Evolutionary conservation across 129 eudicot genomes (phyloP).

Genomic region (Gnaphalium uliginosum): DNA sequence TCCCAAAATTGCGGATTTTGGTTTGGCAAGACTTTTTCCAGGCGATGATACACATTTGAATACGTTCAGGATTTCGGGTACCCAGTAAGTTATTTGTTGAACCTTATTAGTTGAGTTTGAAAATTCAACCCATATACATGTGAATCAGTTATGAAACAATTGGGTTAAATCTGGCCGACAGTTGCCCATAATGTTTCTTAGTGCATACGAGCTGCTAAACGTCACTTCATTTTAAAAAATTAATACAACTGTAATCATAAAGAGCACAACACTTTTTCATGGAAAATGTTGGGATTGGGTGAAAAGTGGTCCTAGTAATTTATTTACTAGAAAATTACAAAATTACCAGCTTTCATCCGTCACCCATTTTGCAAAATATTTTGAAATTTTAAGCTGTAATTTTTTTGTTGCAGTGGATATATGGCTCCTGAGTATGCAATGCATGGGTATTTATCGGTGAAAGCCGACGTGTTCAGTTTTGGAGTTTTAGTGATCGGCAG

Average conservation of each 20-base stretch:
- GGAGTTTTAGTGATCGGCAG: conserved; percentile 58
- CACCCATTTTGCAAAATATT: not conserved
- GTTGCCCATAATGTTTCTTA: not conserved
- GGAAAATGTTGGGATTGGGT: not conserved
- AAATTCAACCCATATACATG: not conserved
- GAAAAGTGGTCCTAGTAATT: too few relatives aligned
- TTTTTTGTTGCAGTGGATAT: conserved; percentile 58
- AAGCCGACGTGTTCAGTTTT: conserved; percentile 83
- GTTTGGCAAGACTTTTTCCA: conserved; percentile 90
- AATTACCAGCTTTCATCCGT: not conserved
- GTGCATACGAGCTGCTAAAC: not conserved
- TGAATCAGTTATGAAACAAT: not conserved
- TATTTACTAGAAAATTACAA: not conserved
- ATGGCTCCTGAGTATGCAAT: conserved; percentile 95
- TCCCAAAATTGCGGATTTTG: conserved; percentile 87
- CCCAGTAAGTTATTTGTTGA: conserved; percentile 55
- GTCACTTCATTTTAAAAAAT: too few relatives aligned
- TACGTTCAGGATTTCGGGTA: conserved; percentile 77
- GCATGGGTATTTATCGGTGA: conserved; percentile 79
- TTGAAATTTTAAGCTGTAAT: not conserved
- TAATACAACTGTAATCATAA: not conserved
- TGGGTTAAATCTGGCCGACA: not conserved
- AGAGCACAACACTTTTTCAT: not conserved
- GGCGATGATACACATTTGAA: conserved; percentile 80
- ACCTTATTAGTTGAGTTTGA: not conserved